A percentile compares a stretch with the other conserved stretches of the same genome.
These are phyloP conservation scores for Cutaneotrichosporon spelunceum DNA, from an alignment of 1,284 basidiomycete genomes.

Conservation along the genomic window DNA sequence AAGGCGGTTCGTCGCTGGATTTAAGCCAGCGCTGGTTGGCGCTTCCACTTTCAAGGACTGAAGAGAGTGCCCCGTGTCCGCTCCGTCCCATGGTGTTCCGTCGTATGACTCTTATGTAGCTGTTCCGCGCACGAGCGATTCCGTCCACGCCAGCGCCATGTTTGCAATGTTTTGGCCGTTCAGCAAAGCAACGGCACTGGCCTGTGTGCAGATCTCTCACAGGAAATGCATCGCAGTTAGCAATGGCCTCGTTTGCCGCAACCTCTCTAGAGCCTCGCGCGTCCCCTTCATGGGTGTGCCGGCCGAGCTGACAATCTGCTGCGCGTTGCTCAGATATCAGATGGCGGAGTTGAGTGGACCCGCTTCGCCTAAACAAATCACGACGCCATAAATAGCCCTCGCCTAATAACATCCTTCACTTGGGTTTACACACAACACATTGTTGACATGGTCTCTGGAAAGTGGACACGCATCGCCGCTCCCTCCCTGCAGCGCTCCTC, in stretches of 20 bases:
- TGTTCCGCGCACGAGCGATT: no score
- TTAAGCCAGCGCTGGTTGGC: background rate
- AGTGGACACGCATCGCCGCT: slow-evolving; percentile 11
- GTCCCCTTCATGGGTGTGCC: background rate
- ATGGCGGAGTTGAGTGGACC: background rate
- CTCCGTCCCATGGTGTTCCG: no score
- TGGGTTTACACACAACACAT: background rate
- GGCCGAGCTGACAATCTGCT: background rate
- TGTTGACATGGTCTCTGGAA: background rate
- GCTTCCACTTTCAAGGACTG: no score
- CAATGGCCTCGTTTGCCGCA: no score
- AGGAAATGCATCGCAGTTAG: no score
- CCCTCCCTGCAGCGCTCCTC: slow-evolving; percentile 29
- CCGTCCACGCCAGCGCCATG: no score
- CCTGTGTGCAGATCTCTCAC: no score
- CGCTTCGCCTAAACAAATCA: background rate
- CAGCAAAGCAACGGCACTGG: no score
- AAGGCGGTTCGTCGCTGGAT: slow-evolving; percentile 4
- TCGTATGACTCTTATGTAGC: no score
- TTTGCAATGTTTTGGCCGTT: no score
- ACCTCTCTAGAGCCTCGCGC: no score
- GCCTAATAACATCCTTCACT: background rate
- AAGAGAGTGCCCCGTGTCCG: no score
- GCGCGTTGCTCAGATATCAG: background rate
- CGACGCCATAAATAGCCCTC: background rate